Percentiles rank a stretch among this genome's conserved stretches.
phyloP scores from a whole-genome alignment of 495 filamentous ascomycete genomes.

The Xylaria grammica region DNA sequence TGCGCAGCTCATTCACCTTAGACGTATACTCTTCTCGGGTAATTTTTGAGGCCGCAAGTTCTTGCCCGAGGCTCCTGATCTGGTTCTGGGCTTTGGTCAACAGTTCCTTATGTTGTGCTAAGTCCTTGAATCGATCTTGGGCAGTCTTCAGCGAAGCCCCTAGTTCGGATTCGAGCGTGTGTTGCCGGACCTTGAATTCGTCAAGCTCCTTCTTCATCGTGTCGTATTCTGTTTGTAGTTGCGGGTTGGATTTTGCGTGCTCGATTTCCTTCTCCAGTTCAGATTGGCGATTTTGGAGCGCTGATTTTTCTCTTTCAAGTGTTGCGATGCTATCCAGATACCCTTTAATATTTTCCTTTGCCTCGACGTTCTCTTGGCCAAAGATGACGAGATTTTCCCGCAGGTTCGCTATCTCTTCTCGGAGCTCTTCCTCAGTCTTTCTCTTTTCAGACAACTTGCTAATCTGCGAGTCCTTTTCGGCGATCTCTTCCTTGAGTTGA shows the following conservation, averaged over 20 bases:
- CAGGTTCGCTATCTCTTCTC: constrained; percentile 85
- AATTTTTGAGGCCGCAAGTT: constrained; percentile 72
- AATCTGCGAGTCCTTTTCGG: constrained; percentile 74
- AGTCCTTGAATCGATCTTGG: constrained; percentile 82
- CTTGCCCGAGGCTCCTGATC: constrained; percentile 72
- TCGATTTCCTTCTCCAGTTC: constrained; percentile 68
- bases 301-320: constrained; percentile 46
- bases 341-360: constrained; percentile 76
- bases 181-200: constrained; percentile 69
- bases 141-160: constrained; percentile 86
- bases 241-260: constrained; percentile 42
- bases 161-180: constrained; percentile 79
- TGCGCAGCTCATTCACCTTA: constrained; percentile 70
- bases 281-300: constrained; percentile 64
- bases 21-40: constrained; percentile 73
- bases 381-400: constrained; percentile 76
- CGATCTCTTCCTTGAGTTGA: constrained; percentile 63
- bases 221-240: constrained; percentile 64
- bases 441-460: constrained; percentile 67
- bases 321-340: too few species aligned
- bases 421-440: constrained; percentile 77
- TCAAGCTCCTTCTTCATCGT: constrained; percentile 74
- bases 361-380: constrained; percentile 81
- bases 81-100: constrained; percentile 88
- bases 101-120: constrained; percentile 76